Evolutionary conservation across 108 stramenopile species (phyloP), one percentile per base, ranked within the genome.

Genomic region (Hondaea fermentalgiana): DNA sequence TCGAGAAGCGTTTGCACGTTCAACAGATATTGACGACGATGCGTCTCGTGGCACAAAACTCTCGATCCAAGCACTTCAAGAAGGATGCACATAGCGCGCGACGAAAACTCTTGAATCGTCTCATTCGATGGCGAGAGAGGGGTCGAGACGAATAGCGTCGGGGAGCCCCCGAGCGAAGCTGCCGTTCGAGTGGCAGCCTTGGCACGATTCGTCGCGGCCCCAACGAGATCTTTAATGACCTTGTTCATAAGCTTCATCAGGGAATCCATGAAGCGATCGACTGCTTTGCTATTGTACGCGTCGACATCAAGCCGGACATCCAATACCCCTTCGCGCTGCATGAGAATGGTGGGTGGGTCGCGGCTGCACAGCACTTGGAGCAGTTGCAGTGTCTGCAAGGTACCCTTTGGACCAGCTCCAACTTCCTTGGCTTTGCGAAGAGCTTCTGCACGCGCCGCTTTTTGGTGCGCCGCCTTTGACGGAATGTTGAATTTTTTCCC

Each of bases 161-260:
- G 45, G 28, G 76, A 83, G 19, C 76, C 76, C 10, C 76, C 76
- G 6, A 83, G 45, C 6, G 76, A 83, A 53, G 49, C 51, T 6
- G 76, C 76, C 0, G 76, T 83, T 35, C 49, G 44, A 23, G 23
- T 3, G 51, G 76, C 76, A 23, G 4, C 28, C 28, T 53, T 47
- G 49, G 51, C 49, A 16, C 76, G 45, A 35, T 14, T 17, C 17
- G 49, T 53, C 23, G 76, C 6, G 17, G 23, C 17, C 12, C 49
- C 76, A 6, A 47, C n/a, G 8, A 83, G 51, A 12, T 83, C 76
- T 35, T 83, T 83, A 23, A 23, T 25, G 76, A 83, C 6, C 51
- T 83, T 83, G 76, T 47, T 83, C 49, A 83, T 53, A 2, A 83
- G 44, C 51, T 83, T 83, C 76, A 83, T 83, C 23, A 83, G 76